phyloP scores from a whole-genome alignment of 2,329 filamentous ascomycete genomes.

The Truncatella angustata region DNA sequence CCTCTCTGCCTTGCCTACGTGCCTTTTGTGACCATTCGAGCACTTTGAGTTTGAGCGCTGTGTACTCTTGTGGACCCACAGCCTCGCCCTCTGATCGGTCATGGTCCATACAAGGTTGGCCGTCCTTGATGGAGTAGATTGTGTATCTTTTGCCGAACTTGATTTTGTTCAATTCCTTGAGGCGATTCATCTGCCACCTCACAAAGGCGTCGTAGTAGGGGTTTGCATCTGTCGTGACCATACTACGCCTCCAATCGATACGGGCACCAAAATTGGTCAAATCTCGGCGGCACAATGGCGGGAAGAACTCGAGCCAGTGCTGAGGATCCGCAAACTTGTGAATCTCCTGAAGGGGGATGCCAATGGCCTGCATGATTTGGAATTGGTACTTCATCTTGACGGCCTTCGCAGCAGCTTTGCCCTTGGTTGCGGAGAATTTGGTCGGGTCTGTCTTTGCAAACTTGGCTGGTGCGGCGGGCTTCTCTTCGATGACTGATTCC shows the following conservation, averaged over 20 bases:
- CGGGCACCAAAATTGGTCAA: conserved; percentile 80
- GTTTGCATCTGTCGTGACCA: conserved; percentile 95
- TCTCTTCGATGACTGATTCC: conserved; percentile 40
- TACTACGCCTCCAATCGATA: conserved; percentile 89
- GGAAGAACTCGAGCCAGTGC: conserved; percentile 92
- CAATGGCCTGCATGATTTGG: conserved; percentile 89
- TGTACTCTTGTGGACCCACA: conserved; percentile 86
- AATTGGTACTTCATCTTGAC: conserved; percentile 95
- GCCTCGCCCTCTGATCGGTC: conserved; percentile 80
- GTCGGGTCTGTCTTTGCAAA: conserved; percentile 66
- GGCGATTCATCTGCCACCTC: conserved; percentile 93
- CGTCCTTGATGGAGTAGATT: conserved; percentile 87
- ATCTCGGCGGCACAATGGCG: conserved; percentile 75
- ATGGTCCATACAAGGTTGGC: conserved; percentile 85
- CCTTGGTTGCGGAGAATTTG: conserved; percentile 91
- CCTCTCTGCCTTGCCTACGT: no score
- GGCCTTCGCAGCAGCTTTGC: conserved; percentile 86
- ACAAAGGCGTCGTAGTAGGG: conserved; percentile 96
- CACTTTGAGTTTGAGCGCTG: conserved; percentile 85
- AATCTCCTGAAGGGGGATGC: conserved; percentile 84
- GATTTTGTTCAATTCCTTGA: conserved; percentile 88
- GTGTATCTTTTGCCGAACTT: conserved; percentile 93
- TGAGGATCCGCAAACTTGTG: conserved; percentile 89
- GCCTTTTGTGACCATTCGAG: conserved; percentile 84
- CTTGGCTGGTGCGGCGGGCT: conserved; percentile 60